Evolutionary conservation across 257 asterid species (phyloP).

Genomic region (Scutellaria minor): DNA sequence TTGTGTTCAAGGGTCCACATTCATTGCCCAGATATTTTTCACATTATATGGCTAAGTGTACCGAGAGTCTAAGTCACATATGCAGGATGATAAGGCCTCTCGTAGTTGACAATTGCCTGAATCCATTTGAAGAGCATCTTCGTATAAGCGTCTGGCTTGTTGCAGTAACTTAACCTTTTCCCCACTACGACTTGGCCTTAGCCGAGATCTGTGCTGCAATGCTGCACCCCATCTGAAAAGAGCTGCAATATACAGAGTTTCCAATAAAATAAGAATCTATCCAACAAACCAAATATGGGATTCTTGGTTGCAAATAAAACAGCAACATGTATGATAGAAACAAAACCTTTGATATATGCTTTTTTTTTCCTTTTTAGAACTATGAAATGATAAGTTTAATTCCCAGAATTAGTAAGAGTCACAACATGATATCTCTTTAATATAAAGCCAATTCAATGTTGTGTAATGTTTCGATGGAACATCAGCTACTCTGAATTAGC

Average conservation of each 20-base stretch:
- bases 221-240: slow-evolving; percentile 91
- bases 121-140: slow-evolving; percentile 87
- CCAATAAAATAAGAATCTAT: slow-evolving; percentile 9
- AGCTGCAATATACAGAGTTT: slow-evolving; percentile 54
- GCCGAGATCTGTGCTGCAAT: slow-evolving; percentile 80
- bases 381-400: not conserved
- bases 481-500: slow-evolving; percentile 1
- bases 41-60: slow-evolving; percentile 41
- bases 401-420: slow-evolving; percentile 5
- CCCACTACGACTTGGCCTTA: slow-evolving; percentile 71
- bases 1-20: slow-evolving; percentile 15
- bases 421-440: not conserved
- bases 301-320: not conserved
- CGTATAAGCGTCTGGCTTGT: slow-evolving; percentile 81
- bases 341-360: not conserved
- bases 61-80: slow-evolving; percentile 75
- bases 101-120: slow-evolving; percentile 59
- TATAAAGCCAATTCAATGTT: slow-evolving; percentile 13
- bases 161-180: slow-evolving; percentile 84
- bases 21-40: slow-evolving; percentile 18
- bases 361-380: not conserved
- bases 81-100: slow-evolving; percentile 73
- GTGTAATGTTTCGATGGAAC: not conserved
- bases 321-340: not conserved
- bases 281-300: not conserved